These are phyloP conservation scores for Ilyonectria sp. DNA, from an alignment of 2,329 filamentous ascomycete species.

Conservation along the genomic window DNA sequence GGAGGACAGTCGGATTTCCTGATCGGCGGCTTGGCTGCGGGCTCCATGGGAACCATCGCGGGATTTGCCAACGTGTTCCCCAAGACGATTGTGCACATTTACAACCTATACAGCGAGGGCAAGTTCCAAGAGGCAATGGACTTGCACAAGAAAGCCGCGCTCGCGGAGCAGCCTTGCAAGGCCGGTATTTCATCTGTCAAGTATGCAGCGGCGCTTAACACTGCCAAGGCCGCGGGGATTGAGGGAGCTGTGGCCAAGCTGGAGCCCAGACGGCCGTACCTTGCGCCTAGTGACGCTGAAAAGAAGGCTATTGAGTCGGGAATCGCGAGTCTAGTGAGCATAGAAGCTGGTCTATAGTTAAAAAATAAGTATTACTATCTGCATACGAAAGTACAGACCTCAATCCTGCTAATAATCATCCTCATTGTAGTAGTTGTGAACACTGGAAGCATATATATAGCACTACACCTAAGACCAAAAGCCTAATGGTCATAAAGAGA, in stretches of 20 bases:
- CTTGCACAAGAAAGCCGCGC: conserved; percentile 73
- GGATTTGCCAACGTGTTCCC: conserved; percentile 76
- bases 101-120: conserved; percentile 71
- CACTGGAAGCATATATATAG: no score
- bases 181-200: conserved; percentile 77
- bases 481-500: no score
- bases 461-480: no score
- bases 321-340: conserved; percentile 59
- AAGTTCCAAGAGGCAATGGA: conserved; percentile 71
- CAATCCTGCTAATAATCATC: no score
- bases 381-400: no score
- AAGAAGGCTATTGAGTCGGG: conserved; percentile 59
- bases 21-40: conserved; percentile 71
- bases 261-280: conserved; percentile 73
- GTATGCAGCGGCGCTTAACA: conserved; percentile 75
- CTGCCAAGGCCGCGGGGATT: conserved; percentile 72
- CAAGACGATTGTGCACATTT: conserved; percentile 70
- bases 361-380: no score
- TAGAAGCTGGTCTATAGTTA: conserved; percentile 50
- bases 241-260: conserved; percentile 71
- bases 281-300: conserved; percentile 59
- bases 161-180: conserved; percentile 77
- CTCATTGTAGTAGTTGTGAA: no score
- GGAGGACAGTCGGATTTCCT: conserved; percentile 83
- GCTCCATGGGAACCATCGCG: conserved; percentile 73